Evolutionary conservation across 192 early-diverging fungal genomes (phyloP).

Genomic region (Dissophora ornata): DNA sequence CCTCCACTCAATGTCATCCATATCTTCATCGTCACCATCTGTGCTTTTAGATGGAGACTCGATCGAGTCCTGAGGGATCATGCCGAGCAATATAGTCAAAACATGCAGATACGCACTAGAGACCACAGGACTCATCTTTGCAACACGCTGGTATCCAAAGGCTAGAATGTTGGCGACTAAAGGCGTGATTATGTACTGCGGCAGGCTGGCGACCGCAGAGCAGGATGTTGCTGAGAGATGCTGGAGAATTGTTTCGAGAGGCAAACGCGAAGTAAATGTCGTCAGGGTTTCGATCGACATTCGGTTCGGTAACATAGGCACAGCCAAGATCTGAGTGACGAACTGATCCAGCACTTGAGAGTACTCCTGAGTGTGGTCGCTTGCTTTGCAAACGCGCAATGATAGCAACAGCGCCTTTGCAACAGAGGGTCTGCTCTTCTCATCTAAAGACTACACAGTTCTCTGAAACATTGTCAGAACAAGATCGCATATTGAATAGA

Average conservation of each 20-base stretch:
- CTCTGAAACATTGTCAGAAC: too few relatives aligned
- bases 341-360: conserved; percentile 37
- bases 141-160: conserved; percentile 18
- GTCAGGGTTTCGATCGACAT: conserved; percentile 56
- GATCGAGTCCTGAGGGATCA: conserved; percentile 36
- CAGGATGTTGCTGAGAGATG: conserved; percentile 52
- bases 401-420: conserved; percentile 23
- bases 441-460: conserved; percentile 34
- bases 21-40: conserved; percentile 57
- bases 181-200: conserved; percentile 19
- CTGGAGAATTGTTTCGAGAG: conserved; percentile 53
- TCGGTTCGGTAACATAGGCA: conserved; percentile 59
- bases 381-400: conserved; percentile 26
- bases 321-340: conserved; percentile 61
- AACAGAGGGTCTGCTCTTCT: conserved; percentile 28
- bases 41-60: conserved; percentile 10
- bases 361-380: conserved; percentile 3
- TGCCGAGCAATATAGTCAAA: conserved; percentile 41
- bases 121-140: conserved; percentile 24
- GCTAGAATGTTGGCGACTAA: conserved; percentile 32
- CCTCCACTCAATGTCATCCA: conserved; percentile 47
- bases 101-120: conserved; percentile 52
- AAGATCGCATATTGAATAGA: too few relatives aligned
- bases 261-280: conserved; percentile 49
- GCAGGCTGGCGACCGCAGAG: conserved; percentile 58